A percentile compares a stretch with the other conserved stretches of the same genome.
Conservation (phyloP, 257 asterid species). For the Solanum gandarillasii region DNA sequence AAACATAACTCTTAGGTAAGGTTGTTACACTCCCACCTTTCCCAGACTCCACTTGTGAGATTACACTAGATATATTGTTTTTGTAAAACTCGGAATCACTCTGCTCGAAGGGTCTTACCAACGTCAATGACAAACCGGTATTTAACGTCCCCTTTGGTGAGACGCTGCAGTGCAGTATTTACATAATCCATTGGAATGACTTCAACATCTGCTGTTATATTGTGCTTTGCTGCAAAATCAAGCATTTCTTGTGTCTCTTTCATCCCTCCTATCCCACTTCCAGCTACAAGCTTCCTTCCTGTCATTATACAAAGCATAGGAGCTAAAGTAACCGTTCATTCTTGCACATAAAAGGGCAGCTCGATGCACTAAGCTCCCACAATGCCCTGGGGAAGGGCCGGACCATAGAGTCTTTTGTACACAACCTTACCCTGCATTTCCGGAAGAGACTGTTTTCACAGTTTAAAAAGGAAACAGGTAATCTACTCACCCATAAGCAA, state of each 20-base stretch:
- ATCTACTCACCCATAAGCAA: slow-evolving; percentile 23
- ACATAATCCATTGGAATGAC: slow-evolving; percentile 4
- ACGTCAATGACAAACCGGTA: slow-evolving; percentile 30
- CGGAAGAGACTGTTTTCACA: not conserved
- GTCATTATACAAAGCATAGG: not conserved
- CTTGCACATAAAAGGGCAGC: not conserved
- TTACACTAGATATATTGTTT: not conserved
- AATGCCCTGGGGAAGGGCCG: fast-evolving
- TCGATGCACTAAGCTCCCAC: not conserved
- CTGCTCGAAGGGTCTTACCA: not conserved
- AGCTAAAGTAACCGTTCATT: not conserved
- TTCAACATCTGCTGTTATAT: slow-evolving; percentile 7
- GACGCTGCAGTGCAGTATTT: slow-evolving; percentile 5
- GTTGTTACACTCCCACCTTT: not conserved
- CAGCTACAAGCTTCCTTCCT: slow-evolving; percentile 4
- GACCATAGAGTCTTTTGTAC: too few relatives aligned
- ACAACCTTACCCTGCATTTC: not conserved
- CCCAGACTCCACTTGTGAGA: not conserved
- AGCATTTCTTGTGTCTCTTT: slow-evolving; percentile 10
- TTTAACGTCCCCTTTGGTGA: not conserved
- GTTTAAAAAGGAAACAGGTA: not conserved
- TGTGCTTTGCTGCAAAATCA: slow-evolving; percentile 3
- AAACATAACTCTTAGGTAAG: not conserved
- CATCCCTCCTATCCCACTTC: slow-evolving; percentile 9
- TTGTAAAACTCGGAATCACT: not conserved